Evolutionary conservation across 1,284 basidiomycete species (phyloP), one percentile per base, ranked within the genome.

Genomic region (Vanrija pseudolonga): DNA sequence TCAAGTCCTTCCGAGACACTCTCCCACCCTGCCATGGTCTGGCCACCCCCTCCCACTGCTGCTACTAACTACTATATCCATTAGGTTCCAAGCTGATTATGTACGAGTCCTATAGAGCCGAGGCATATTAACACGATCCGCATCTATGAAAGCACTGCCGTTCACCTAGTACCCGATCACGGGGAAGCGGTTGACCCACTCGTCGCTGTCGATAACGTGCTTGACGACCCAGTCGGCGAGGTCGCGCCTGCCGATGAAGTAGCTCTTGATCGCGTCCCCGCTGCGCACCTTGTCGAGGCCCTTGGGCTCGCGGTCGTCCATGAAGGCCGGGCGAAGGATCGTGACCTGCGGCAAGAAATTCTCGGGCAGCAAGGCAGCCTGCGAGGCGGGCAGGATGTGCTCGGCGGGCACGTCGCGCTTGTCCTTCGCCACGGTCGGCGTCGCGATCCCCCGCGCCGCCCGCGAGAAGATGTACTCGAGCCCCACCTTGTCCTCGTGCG

Each of bases 401-500:
- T 32, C 32, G 8, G 32, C 32, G 11, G 32, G 32, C 12, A 32
- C 32, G 32, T 32, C 32, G 32, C 32, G 32, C 32, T 32, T 32
- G 32, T 32, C 32, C n/a, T n/a, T n/a, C n/a, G n/a, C n/a, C n/a
- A n/a, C n/a, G 32, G 12, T 32, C 1, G 47, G 48, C 1, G 19
- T 39, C 9, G 59, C 45, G n/a, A 57, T 11, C 18, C 14, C n/a
- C 2, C 32, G 14, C 0, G 61, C 55, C 3, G 67, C 59, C 8
- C 53, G 56, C n/a, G 45, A 51, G 28, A 65, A 19, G 47, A 66
- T 53, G 45, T 64, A 62, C 54, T 69, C 66, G 22, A 66, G 47
- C 7, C 58, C 63, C 17, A 55, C 53, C 58, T 69, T 69, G 55
- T 69, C 67, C 7, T 49, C 49, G 48, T 67, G 66, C 0, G 67